These are phyloP conservation scores for Tricholomella constricta DNA, from an alignment of 768 basidiomycete genomes.

Conservation along the genomic window DNA sequence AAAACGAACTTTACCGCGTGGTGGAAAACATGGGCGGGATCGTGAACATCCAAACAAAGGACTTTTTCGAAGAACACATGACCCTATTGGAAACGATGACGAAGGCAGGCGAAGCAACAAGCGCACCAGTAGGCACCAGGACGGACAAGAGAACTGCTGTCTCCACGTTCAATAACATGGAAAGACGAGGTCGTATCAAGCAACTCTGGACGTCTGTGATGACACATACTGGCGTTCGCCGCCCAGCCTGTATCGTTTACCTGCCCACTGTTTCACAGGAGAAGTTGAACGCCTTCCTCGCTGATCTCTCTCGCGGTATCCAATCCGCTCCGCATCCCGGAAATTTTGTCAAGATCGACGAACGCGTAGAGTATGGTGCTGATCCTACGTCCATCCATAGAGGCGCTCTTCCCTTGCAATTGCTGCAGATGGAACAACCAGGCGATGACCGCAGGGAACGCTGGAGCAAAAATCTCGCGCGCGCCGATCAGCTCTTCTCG, in stretches of 20 bases:
- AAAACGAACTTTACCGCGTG: slow-evolving; percentile 75
- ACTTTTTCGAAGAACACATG: slow-evolving; percentile 68
- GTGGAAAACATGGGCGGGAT: slow-evolving; percentile 71
- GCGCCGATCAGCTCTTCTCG: slow-evolving; percentile 54
- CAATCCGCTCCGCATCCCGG: slow-evolving; percentile 35
- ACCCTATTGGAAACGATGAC: slow-evolving; percentile 59
- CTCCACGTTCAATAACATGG: slow-evolving; percentile 59
- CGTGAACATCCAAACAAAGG: slow-evolving; percentile 62
- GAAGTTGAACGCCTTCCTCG: slow-evolving; percentile 59
- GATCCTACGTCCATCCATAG: slow-evolving; percentile 31
- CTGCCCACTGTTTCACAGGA: slow-evolving; percentile 58
- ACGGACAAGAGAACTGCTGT: slow-evolving; percentile 75
- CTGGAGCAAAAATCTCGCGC: slow-evolving; percentile 45
- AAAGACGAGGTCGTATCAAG: slow-evolving; percentile 68
- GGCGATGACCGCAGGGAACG: slow-evolving; percentile 42
- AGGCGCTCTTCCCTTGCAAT: slow-evolving; percentile 42
- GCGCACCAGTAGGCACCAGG: slow-evolving; percentile 65
- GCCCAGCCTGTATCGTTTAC: slow-evolving; percentile 64
- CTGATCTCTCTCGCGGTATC: slow-evolving; percentile 45
- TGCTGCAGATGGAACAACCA: slow-evolving; percentile 49
- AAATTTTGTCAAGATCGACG: slow-evolving; percentile 52
- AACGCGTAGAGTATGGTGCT: slow-evolving; percentile 58
- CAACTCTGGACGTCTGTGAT: slow-evolving; percentile 66
- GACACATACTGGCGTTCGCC: slow-evolving; percentile 57
- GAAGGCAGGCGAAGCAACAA: slow-evolving; percentile 66